Conservation (phyloP, 2,329 filamentous ascomycete genomes). For the Ambrosiella beaveri region DNA sequence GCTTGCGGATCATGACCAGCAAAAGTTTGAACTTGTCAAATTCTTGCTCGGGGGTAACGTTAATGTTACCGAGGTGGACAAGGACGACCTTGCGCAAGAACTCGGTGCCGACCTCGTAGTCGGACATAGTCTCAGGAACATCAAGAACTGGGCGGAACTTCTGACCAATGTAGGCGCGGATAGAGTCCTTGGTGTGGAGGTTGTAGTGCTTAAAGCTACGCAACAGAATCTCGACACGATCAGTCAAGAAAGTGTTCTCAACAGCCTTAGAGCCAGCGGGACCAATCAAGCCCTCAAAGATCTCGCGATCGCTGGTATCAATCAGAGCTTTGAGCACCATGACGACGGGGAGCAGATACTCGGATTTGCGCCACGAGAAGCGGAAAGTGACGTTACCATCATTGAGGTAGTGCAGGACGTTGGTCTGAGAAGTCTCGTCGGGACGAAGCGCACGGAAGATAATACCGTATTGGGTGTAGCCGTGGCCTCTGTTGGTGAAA, state of each 20-base stretch:
- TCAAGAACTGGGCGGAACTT: constrained; percentile 83
- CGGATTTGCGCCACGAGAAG: constrained; percentile 95
- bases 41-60: constrained; percentile 72
- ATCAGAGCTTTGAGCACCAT: constrained; percentile 93
- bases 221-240: constrained; percentile 79
- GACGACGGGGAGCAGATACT: constrained; percentile 88
- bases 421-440: constrained; percentile 97
- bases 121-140: constrained; percentile 64
- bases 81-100: constrained; percentile 81
- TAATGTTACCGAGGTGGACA: constrained; percentile 72
- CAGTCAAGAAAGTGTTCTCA: constrained; percentile 81
- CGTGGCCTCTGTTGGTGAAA: constrained; percentile 69
- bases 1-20: constrained; percentile 88
- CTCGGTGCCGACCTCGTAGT: constrained; percentile 80
- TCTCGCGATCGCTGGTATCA: constrained; percentile 91
- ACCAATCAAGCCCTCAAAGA: constrained; percentile 86
- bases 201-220: constrained; percentile 86
- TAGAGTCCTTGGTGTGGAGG: constrained; percentile 65
- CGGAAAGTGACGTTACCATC: constrained; percentile 95
- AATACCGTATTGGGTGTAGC: constrained; percentile 81
- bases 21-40: constrained; percentile 86
- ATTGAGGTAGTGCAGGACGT: constrained; percentile 85
- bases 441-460: constrained; percentile 82
- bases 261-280: constrained; percentile 57
- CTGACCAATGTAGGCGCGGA: constrained; percentile 68